Conservation (phyloP, 2,329 filamentous ascomycete species). For the Phialophora macrospora region DNA sequence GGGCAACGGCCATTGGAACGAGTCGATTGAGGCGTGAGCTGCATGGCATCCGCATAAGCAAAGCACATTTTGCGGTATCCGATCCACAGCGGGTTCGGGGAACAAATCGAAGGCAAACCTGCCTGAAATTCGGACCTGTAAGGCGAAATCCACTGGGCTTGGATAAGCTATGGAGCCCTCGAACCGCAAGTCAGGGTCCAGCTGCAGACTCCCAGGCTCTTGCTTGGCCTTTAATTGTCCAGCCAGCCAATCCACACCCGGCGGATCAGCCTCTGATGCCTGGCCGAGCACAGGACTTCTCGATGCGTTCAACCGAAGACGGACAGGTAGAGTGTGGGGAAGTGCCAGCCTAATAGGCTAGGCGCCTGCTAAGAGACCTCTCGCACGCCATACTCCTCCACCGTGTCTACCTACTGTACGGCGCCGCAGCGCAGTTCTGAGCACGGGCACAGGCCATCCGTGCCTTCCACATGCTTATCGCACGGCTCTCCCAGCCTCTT, state of each 20-base stretch:
- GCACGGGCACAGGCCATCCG: background rate
- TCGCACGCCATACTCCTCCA: background rate
- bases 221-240: background rate
- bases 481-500: background rate
- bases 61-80: slow-evolving; percentile 10
- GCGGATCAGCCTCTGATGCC: slow-evolving; percentile 1
- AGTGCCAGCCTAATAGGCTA: background rate
- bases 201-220: background rate
- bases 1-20: slow-evolving; percentile 22
- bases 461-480: slow-evolving; percentile 1
- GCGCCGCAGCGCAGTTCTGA: slow-evolving; percentile 2
- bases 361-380: background rate
- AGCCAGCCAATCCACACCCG: background rate
- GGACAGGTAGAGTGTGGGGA: slow-evolving; percentile 7
- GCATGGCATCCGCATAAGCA: slow-evolving; percentile 29
- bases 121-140: slow-evolving; percentile 5
- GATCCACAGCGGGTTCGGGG: background rate
- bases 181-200: slow-evolving; percentile 1
- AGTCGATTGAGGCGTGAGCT: slow-evolving; percentile 24
- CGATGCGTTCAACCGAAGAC: background rate
- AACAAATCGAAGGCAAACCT: background rate
- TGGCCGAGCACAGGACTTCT: background rate
- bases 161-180: background rate
- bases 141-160: slow-evolving; percentile 1
- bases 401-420: background rate